A percentile compares a stretch with the other conserved stretches of the same genome.
phyloP scores from a whole-genome alignment of 2,329 filamentous ascomycete genomes.

The Ascochyta viciae-villosae region DNA sequence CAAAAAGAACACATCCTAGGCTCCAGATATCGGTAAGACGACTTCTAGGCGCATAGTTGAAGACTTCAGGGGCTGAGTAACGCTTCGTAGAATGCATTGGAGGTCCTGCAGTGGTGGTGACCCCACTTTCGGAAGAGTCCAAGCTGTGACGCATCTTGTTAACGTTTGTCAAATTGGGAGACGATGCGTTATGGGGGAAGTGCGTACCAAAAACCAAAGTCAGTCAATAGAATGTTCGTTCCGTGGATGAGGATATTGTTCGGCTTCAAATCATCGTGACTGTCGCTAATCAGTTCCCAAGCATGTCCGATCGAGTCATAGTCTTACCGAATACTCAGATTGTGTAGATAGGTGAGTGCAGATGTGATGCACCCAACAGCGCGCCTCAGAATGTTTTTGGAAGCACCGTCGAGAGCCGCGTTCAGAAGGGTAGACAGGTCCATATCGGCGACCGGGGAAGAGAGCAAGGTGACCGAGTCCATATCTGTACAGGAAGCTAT shows the following conservation, averaged over 20 bases:
- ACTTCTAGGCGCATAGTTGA: slow-evolving; percentile 19
- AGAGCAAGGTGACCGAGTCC: slow-evolving; percentile 22
- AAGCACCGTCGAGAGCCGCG: neutral
- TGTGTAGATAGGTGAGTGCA: slow-evolving; percentile 4
- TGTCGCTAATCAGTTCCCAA: neutral
- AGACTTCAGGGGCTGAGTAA: slow-evolving; percentile 28
- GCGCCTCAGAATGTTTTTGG: neutral
- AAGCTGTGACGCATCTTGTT: slow-evolving; percentile 3
- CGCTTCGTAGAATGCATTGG: slow-evolving; percentile 20
- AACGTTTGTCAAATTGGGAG: neutral
- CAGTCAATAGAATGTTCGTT: slow-evolving; percentile 24
- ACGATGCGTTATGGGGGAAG: neutral
- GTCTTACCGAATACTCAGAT: neutral
- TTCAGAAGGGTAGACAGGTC: slow-evolving; percentile 23
- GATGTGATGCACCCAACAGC: slow-evolving; percentile 18
- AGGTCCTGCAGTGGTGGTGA: slow-evolving; percentile 22
- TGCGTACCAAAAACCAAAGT: slow-evolving; percentile 26
- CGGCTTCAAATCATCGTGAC: slow-evolving; percentile 29
- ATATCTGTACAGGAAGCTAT: slow-evolving; percentile 25
- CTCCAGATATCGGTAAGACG: slow-evolving; percentile 25
- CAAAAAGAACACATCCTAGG: slow-evolving; percentile 24
- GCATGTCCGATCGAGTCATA: too few relatives aligned
- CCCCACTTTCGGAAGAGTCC: slow-evolving; percentile 25
- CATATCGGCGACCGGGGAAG: slow-evolving; percentile 25
- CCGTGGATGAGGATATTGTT: slow-evolving; percentile 29